Conservation (phyloP, 2,329 filamentous ascomycete species). For the Talaromyces verruculosus region DNA sequence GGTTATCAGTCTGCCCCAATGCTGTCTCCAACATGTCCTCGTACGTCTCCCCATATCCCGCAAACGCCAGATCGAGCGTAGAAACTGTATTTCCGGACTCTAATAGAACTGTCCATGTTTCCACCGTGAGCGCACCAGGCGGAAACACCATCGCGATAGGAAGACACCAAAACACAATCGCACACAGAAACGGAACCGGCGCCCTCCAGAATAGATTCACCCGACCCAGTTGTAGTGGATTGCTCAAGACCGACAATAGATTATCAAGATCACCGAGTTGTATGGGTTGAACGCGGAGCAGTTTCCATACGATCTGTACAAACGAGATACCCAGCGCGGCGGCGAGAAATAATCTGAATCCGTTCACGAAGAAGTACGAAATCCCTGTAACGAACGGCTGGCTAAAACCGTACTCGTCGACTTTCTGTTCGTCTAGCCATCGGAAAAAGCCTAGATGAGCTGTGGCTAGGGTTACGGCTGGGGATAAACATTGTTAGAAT, state of each 20-base stretch:
- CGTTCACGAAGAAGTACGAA: conserved; percentile 14
- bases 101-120: background rate
- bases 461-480: conserved; percentile 7
- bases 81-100: background rate
- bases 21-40: background rate
- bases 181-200: conserved; percentile 15
- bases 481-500: background rate
- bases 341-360: conserved; percentile 14
- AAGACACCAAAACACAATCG: conserved; percentile 16
- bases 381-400: conserved; percentile 15
- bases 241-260: conserved; percentile 9
- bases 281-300: conserved; percentile 2
- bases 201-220: conserved; percentile 1
- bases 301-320: conserved; percentile 17
- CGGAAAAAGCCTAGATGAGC: conserved; percentile 18
- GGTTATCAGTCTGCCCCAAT: conserved; percentile 14
- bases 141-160: conserved; percentile 18
- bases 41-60: conserved; percentile 1
- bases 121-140: conserved; percentile 13
- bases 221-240: conserved; percentile 15
- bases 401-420: background rate
- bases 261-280: conserved; percentile 10
- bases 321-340: conserved; percentile 19
- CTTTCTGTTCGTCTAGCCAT: conserved; percentile 9
- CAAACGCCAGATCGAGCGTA: background rate